Base-by-base conservation (phyloP, 129 eudicot genomes). In the Rutidosis leptorrhynchoides region DNA sequence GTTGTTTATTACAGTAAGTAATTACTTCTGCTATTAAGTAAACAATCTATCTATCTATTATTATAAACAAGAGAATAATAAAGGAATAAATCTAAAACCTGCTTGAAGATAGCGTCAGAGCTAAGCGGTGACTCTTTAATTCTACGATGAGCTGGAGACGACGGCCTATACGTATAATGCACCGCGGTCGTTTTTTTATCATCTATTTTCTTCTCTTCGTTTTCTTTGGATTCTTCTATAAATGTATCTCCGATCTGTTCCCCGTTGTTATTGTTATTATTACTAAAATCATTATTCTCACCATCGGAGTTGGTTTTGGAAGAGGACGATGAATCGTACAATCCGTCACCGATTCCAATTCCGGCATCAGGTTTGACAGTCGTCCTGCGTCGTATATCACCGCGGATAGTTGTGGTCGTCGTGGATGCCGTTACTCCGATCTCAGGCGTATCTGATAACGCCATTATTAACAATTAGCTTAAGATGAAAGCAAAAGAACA, bases 51-150 rank as follows among this genome's bases (percentile, higher is more conserved):
- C n/a, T n/a, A n/a, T n/a, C n/a, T 51, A 52, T 6, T 7, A 21
- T 14, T 7, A 7, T 7, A 53, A 20, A 56, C 35, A 20, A 40
- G 21, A 37, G 14, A 27, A 55, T 15, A 65, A 57, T 26, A 11
- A 57, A 53, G 65, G 16, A 21, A 43, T 55, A 2, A 30, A 11
- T 19, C 20, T 21, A 26, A 62, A 19, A 67, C 98, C 96, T 91
- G 98, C 76, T 85, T 87, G 78, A 91, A 91, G 45, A 91, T 91
- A 54, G 96, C 94, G 78, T 80, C 96, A 37, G 98, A 91, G 64
- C 98, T 91, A 32, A 91, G 95, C 33, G 98, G 98, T 73, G 88
- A 81, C 82, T 91, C 98, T 58, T 79, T 91, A 49, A 66, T 83
- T 40, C 77, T 79, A 29, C 87, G 79, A 56, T 91, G 98, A 76